Base-by-base conservation (phyloP, 345 rosid genomes). In the Rhizophora mangle region DNA sequence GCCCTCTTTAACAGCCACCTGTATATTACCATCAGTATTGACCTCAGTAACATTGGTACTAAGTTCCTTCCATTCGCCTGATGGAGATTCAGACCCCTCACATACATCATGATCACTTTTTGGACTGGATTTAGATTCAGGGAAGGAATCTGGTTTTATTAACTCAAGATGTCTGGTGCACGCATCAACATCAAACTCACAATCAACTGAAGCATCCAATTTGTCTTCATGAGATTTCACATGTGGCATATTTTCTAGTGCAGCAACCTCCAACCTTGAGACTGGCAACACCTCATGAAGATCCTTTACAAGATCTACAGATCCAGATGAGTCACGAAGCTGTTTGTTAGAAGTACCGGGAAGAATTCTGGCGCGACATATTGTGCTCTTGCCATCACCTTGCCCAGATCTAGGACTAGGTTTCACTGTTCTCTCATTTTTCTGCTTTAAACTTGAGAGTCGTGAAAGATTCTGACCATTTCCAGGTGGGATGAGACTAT, bases 221-320 rank as follows among this genome's bases (percentile, higher is more conserved):
- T 78, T 86, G 53, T 85, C 88, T 68, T 86, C 89, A 64, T 84
- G 84, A 27, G 81, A 52, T 78, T 88, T 89, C 76, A 69, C 79
- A 78, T 79, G 69, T 67, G 81, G 76, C 54, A 60, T 53, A 69
- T 76, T 62, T 18, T 77, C 78, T 31, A 85, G 79, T 66, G 72
- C 65, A 29, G 77, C 78, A 43, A 82, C 71, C 57, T 82, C 94
- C 16, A 83, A 87, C 66, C 65, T 81, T 54, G 87, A 72, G 64
- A 68, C 24, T 6, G 92, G 91, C 67, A 88, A 65, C 75, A 89
- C 83, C 81, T 91, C 90, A 68, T 83, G 96, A 77, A 91, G 94
- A 82, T 91, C 96, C 82, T 88, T 88, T 67, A 89, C 68, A 52
- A 84, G 86, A 68, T 82, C 94, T n/a, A 72, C 71, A 53, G 82